Evolutionary conservation across 23 red algal species (phyloP), one percentile per base, ranked within the genome.

Genomic region (Gracilaria gracilis): DNA sequence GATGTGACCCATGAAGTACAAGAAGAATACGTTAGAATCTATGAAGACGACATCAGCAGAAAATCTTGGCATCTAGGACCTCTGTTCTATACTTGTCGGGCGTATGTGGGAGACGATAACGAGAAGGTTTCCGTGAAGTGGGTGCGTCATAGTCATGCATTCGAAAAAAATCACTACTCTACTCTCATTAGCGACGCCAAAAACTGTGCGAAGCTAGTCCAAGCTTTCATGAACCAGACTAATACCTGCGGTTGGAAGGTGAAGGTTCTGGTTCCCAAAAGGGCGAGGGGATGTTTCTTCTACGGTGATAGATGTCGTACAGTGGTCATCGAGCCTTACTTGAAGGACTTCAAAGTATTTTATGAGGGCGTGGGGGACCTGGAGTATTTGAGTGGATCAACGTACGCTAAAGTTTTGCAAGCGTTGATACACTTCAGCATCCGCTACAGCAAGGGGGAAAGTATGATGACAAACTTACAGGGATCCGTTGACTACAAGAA

Each of bases 361-460:
- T 75, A 75, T 37, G 69, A 75, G 40, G 23, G 11, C 20, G 2
- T 37, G 36, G 69, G 46, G 37, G 69, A 75, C 40, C 16, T 75
- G 36, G 29, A 23, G 1, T 23, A 46, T 42, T 40, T 23, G 21
- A 2, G 36, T 75, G n/a, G n/a, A 2, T 9, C 38, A 24, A 48
- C 69, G 23, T 75, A 46, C n/a, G 12, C 5, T 16, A 21, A 1
- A 12, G 69, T 75, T 17, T 13, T 75, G 3, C 69, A 75, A 23
- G 69, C 69, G 19, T 48, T 75, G 69, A 40, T 75, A 25, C 69
- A 75, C 37, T 75, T 46, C 69, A 75, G 69, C 36, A 75, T 75
- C 69, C 19, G 69, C 15, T 11, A 42, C 69, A 75, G 38, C 69
- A 75, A 16, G 36, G 27, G 37, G 17, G 20, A 48, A 19, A 48